phyloP scores from a whole-genome alignment of 192 early-diverging fungal species.

The Coemansia sp. region DNA sequence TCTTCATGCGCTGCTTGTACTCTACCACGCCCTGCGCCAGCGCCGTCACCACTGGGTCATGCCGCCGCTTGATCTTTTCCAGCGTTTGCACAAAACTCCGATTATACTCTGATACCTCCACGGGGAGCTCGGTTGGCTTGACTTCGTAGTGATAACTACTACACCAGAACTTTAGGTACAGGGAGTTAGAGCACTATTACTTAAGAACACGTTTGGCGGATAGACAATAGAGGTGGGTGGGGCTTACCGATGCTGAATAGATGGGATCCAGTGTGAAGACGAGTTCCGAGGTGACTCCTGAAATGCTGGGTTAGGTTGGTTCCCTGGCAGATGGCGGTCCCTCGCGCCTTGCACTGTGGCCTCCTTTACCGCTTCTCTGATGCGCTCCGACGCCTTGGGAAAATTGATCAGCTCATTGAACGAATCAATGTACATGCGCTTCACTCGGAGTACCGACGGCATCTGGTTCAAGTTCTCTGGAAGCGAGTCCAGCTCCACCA shows the following conservation, averaged over 20 bases:
- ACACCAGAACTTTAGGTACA: neutral
- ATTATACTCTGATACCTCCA: constrained; percentile 78
- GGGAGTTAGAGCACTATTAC: neutral
- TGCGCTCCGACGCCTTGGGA: constrained; percentile 38
- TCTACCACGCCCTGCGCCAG: constrained; percentile 94
- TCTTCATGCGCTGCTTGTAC: constrained; percentile 69
- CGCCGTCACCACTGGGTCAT: constrained; percentile 90
- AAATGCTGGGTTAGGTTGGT: constrained; percentile 27
- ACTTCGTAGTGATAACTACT: constrained; percentile 57
- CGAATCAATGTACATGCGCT: constrained; percentile 93
- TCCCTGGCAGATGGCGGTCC: constrained; percentile 39
- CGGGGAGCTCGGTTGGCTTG: constrained; percentile 60
- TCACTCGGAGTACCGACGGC: constrained; percentile 88
- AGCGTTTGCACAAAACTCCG: constrained; percentile 83
- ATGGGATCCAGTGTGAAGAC: constrained; percentile 54
- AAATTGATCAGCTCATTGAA: constrained; percentile 65
- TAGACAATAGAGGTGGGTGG: neutral
- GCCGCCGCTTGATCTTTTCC: constrained; percentile 89
- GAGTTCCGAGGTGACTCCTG: constrained; percentile 20
- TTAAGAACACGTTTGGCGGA: neutral
- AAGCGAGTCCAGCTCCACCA: constrained; percentile 91
- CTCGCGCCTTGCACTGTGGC: constrained; percentile 25
- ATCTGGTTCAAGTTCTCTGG: constrained; percentile 86
- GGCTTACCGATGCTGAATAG: constrained; percentile 53
- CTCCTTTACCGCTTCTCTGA: constrained; percentile 39